These are phyloP conservation scores for Ustilago esculenta DNA, from an alignment of 1,284 basidiomycete species.

Conservation along the genomic window DNA sequence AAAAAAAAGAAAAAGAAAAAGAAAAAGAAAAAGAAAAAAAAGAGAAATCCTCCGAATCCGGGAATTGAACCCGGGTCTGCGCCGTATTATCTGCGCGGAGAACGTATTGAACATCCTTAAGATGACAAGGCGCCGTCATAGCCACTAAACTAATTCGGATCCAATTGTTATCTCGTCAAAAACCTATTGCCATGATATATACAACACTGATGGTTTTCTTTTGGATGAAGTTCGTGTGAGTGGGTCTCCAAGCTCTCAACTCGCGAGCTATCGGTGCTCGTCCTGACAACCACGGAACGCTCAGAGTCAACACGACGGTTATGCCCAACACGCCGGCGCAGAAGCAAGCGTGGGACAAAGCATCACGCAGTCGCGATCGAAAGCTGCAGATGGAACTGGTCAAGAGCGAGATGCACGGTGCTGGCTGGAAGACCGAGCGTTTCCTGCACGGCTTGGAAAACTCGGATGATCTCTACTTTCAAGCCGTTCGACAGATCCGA, in stretches of 20 bases:
- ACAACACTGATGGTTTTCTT: too few relatives aligned
- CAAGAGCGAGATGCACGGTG: conserved; percentile 15
- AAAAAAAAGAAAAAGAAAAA: too few relatives aligned
- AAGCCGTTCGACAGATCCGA: conserved; percentile 44
- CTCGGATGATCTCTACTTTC: conserved; percentile 47
- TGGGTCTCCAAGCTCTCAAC: conserved; percentile 8
- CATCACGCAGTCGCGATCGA: conserved; percentile 11
- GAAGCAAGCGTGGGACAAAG: conserved; percentile 19
- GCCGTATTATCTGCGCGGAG: conserved; percentile 43
- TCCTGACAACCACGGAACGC: conserved; percentile 45
- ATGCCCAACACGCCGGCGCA: conserved; percentile 15
- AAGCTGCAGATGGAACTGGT: conserved; percentile 34
- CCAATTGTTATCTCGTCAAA: neutral
- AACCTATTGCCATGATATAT: neutral
- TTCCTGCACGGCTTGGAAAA: conserved; percentile 27
- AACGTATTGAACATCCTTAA: conserved; percentile 15
- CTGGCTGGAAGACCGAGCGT: conserved; percentile 27
- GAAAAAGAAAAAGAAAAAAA: conserved; percentile 4
- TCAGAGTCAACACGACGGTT: conserved; percentile 18
- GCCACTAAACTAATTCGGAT: conserved; percentile 59
- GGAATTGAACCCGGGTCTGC: conserved; percentile 57
- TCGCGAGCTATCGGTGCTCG: conserved; percentile 14
- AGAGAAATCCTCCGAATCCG: conserved; percentile 43
- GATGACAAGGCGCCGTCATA: conserved; percentile 58
- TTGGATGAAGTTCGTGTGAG: too few relatives aligned